These are phyloP conservation scores for Fusarium guadeloupense DNA, from an alignment of 2,329 filamentous ascomycete genomes.

Conservation along the genomic window DNA sequence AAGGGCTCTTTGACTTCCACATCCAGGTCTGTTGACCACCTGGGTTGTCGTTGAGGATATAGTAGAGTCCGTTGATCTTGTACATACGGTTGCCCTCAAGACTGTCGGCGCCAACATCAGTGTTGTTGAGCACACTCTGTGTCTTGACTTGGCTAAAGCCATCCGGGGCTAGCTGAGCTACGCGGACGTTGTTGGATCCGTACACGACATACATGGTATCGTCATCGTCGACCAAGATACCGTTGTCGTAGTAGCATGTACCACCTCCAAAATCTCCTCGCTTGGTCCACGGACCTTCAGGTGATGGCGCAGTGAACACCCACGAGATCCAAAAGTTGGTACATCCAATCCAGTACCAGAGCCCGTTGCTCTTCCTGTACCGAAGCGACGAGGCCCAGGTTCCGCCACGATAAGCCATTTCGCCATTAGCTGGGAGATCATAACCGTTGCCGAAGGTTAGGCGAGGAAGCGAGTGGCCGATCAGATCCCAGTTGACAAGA, in stretches of 20 bases:
- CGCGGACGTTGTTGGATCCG: constrained; percentile 57
- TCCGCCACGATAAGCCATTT: constrained; percentile 60
- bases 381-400: constrained; percentile 65
- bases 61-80: constrained; percentile 59
- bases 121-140: constrained; percentile 54
- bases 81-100: constrained; percentile 67
- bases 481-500: constrained; percentile 61
- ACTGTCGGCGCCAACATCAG: constrained; percentile 55
- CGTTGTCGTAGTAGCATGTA: constrained; percentile 65
- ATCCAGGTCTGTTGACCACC: constrained; percentile 56
- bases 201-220: constrained; percentile 68
- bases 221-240: constrained; percentile 66
- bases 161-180: constrained; percentile 62
- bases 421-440: constrained; percentile 49
- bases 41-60: constrained; percentile 61
- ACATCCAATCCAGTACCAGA: constrained; percentile 68
- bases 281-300: constrained; percentile 55
- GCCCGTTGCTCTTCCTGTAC: constrained; percentile 58
- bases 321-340: constrained; percentile 61
- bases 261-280: constrained; percentile 46
- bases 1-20: constrained; percentile 59
- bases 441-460: constrained; percentile 60
- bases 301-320: constrained; percentile 59
- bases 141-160: constrained; percentile 56
- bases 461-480: constrained; percentile 56